Evolutionary conservation across 2,329 filamentous ascomycete genomes (phyloP).

Genomic region (Beauveria asiatica): DNA sequence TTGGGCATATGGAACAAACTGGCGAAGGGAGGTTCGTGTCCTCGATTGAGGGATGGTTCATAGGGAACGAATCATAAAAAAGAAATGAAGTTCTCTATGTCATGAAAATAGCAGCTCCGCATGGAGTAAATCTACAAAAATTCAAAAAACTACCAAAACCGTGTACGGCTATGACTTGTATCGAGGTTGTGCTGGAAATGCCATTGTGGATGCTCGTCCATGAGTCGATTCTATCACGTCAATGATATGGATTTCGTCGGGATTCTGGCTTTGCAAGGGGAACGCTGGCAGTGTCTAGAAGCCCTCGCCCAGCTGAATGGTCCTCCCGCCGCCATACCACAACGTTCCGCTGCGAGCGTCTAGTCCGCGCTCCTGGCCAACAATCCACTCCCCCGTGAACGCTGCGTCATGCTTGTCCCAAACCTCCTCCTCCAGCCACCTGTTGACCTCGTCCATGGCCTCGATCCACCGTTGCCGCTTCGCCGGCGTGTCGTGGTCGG

Average conservation of each 20-base stretch:
- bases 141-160: not conserved
- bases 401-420: constrained; percentile 49
- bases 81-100: constrained; percentile 18
- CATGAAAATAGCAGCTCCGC: constrained; percentile 11
- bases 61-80: constrained; percentile 33
- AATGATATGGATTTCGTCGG: not conserved
- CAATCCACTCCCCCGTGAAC: constrained; percentile 64
- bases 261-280: not conserved
- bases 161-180: not conserved
- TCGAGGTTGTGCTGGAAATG: not conserved
- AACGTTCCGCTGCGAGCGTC: constrained; percentile 66
- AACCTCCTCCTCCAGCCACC: constrained; percentile 60
- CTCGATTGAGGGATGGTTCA: constrained; percentile 35
- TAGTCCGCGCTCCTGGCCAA: constrained; percentile 78
- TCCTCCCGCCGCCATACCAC: constrained; percentile 83
- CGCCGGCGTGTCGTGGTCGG: constrained; percentile 51
- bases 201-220: not conserved
- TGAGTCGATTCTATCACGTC: not conserved
- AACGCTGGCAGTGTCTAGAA: constrained; percentile 33
- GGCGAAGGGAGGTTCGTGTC: constrained; percentile 39
- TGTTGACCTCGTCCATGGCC: constrained; percentile 68
- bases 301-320: constrained; percentile 53
- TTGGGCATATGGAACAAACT: constrained; percentile 38
- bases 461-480: constrained; percentile 58
- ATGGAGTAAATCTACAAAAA: constrained; percentile 1